Evolutionary conservation across 163 green algal species (phyloP), one percentile per base, ranked within the genome.

Genomic region (Chloromonas sp.): DNA sequence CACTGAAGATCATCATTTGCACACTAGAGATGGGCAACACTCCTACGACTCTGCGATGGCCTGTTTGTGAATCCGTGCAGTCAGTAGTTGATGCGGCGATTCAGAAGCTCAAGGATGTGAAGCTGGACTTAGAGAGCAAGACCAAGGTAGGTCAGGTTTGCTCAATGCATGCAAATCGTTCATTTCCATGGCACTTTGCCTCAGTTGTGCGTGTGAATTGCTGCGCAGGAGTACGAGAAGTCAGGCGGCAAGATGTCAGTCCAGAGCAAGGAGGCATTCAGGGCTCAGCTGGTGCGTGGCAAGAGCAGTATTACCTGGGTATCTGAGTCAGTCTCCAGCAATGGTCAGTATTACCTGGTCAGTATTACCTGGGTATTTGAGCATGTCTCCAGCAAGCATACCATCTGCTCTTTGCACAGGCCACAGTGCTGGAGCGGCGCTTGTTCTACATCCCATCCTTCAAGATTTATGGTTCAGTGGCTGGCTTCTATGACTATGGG

Each of bases 401-500:
- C 1, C 1, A 78, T 78, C 2, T 78, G 71, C 1, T 1, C n/a
- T 78, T 78, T 2, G n/a, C 74, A 1, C 91, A 95, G 92, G 88
- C 86, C 58, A 96, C 96, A 84, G 87, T 92, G 0, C 89, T 99
- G 86, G 95, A 99, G 89, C 91, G 95, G 1, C 91, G 95, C 14
- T 88, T 99, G 61, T 99, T 99, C 90, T 98, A 97, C 92, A 97
- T 99, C 76, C 97, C 97, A 2, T 97, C 94, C 1, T 99, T 98
- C 92, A 98, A 98, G 83, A 99, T 99, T 84, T 99, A 99, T 89
- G 96, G 96, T 85, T 84, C 81, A 87, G 91, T 99, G 59, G 95
- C 95, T 0, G 97, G 97, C 79, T 96, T 99, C 82, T 99, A 98
- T 90, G 97, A 99, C 93, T 99, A 98, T 88, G 97, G 97, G 11